phyloP scores from a whole-genome alignment of 257 asterid genomes.

The Fraxinus excelsior region DNA sequence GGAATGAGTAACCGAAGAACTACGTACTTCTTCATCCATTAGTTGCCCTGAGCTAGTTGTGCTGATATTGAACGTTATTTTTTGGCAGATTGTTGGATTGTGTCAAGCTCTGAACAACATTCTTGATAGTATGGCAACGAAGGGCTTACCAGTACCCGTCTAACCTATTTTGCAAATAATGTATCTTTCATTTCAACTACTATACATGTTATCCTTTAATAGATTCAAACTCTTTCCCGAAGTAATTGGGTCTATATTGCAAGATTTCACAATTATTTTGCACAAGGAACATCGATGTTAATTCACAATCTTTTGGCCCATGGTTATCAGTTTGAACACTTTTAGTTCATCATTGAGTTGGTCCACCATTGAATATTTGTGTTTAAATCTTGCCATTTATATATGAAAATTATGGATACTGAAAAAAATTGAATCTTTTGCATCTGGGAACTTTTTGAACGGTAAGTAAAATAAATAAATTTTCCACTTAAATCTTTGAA shows the following conservation, averaged over 20 bases:
- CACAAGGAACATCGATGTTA: background rate
- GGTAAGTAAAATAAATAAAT: too few species aligned
- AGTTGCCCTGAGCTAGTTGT: background rate
- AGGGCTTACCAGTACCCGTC: constrained; percentile 84
- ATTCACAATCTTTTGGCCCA: background rate
- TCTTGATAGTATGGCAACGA: constrained; percentile 95
- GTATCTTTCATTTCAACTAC: background rate
- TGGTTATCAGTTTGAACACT: background rate
- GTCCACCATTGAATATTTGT: too few species aligned
- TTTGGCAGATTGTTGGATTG: constrained; percentile 71
- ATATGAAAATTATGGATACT: too few species aligned
- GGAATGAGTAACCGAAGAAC: background rate
- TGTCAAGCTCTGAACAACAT: constrained; percentile 93
- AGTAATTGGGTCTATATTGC: background rate
- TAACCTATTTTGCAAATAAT: constrained; percentile 24
- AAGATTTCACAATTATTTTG: background rate
- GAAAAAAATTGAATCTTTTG: too few species aligned
- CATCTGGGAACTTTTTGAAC: too few species aligned
- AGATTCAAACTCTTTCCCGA: background rate
- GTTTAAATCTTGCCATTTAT: too few species aligned
- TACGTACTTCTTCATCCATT: background rate
- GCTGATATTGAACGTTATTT: constrained; percentile 20
- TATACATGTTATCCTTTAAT: constrained; percentile 4
- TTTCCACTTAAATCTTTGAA: background rate
- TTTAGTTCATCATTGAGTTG: too few species aligned